phyloP scores from a whole-genome alignment of 2,329 filamentous ascomycete genomes.

The Colletotrichum simmondsii region DNA sequence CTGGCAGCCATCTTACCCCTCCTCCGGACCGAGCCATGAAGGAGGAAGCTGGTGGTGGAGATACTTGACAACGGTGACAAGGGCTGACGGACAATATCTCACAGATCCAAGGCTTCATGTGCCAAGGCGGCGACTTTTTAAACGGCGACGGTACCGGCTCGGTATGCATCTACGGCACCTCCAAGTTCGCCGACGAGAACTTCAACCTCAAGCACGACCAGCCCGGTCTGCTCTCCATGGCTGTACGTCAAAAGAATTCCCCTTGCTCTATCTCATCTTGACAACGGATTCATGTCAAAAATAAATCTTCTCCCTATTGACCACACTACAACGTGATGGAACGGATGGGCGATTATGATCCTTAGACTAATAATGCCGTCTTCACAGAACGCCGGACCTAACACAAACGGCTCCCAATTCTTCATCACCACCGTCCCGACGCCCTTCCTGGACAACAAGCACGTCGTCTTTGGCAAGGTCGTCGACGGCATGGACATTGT shows the following conservation, averaged over 20 bases:
- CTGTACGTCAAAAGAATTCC: slow-evolving; percentile 64
- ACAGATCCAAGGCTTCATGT: slow-evolving; percentile 96
- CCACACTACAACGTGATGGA: no score
- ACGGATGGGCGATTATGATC: background rate
- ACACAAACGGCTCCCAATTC: slow-evolving; percentile 96
- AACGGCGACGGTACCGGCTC: slow-evolving; percentile 93
- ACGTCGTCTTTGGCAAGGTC: slow-evolving; percentile 95
- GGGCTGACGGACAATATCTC: background rate
- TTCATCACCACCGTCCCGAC: slow-evolving; percentile 94
- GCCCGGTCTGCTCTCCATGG: slow-evolving; percentile 90
- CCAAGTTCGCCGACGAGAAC: slow-evolving; percentile 90
- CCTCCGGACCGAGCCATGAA: background rate
- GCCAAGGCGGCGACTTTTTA: slow-evolving; percentile 95
- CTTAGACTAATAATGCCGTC: background rate
- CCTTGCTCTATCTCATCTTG: no score
- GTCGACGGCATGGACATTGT: slow-evolving; percentile 92
- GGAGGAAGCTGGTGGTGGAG: background rate
- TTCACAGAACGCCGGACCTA: slow-evolving; percentile 83
- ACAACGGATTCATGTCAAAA: no score
- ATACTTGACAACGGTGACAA: background rate
- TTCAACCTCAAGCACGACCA: slow-evolving; percentile 83
- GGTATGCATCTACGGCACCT: slow-evolving; percentile 86
- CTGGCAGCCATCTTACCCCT: no score
- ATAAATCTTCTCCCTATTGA: no score
- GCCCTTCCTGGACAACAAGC: slow-evolving; percentile 90